Evolutionary conservation across 2,329 filamentous ascomycete species (phyloP), one percentile per base, ranked within the genome.

Genomic region (Exophiala aquamarina): DNA sequence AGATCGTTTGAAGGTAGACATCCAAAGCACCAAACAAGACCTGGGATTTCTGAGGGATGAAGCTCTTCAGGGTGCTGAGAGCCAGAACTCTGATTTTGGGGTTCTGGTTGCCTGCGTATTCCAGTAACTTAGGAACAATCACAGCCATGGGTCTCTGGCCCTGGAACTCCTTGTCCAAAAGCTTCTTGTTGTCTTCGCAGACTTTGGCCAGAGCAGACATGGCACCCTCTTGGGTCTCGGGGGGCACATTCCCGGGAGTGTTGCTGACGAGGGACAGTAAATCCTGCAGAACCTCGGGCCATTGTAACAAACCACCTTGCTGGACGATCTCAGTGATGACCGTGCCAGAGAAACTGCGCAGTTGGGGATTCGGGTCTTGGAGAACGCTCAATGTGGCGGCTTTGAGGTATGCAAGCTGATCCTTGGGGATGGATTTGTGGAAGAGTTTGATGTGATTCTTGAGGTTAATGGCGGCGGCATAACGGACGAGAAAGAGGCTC

Each of bases 131-230:
- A 9, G 93, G 93, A 40, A 97, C 84, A 36, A 98, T 82, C 60
- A 90, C 86, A 65, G 87, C 86, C 50, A 97, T 80, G 2, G 93
- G 93, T 47, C 90, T 81, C 68, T 96, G 86, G 51, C 90, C 89
- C 63, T 90, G 84, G 66, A 95, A 89, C 55, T 95, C 89, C 60
- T 85, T 84, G 69, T 95, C 89, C 44, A 98, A 75, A 49, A 89
- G 77, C 64, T 87, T 89, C 62, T 82, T 84, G 71, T 95, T 96
- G 70, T 98, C 93, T 70, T 98, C 93, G 70, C 93, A 98, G 52
- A 98, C 91, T 75, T 97, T 97, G 66, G 86, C 76, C 68, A 98
- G 76, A 38, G 93, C 91, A 39, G 87, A 83, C 87, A 97, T 95
- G 59, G 89, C 91, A 52, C 91, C 91, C 66, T 98, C 92, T 64